Evolutionary conservation across 2,329 filamentous ascomycete species (phyloP), one percentile per base, ranked within the genome.

Genomic region (Fusarium oxysporum): DNA sequence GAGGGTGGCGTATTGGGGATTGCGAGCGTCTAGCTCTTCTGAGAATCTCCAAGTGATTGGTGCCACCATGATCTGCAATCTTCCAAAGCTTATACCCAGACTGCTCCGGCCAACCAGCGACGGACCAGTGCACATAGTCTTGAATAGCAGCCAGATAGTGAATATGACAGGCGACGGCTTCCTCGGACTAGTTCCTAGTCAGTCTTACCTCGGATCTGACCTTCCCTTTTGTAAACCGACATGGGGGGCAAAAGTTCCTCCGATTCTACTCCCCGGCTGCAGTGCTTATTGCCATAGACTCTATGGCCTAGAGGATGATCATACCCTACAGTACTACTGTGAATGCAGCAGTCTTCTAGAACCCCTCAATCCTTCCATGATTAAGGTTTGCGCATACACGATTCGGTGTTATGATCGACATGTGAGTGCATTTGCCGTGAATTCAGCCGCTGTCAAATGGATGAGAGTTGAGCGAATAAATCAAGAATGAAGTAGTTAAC

Each of bases 401-500:
- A n/a, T 28, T 25, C 1, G 48, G 32, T 35, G 32, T 21, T 7
- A 53, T 8, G 48, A 51, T 35, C 23, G 50, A 17, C 33, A 35
- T 38, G 50, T 30, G 4, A 40, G 33, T 14, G 23, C 6, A 40
- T 8, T 38, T 53, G 33, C 33, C 47, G 30, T 10, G 13, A 21
- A 9, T 19, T n/a, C 3, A 5, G 2, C n/a, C 8, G 12, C 11
- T 3, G 11, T 51, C 0, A n/a, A 23, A 25, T 14, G 8, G 8
- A 17, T 17, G 47, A 48, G 45, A 25, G 21, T 6, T 8, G 30
- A 23, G 16, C 12, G 5, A 10, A 8, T 35, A 4, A 19, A 48
- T 0, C 2, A n/a, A 21, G 6, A 7, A 0, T n/a, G 4, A 8
- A 16, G 14, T 4, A n/a, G 6, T 23, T 2, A 5, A 8, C 23